A percentile compares a stretch with the other conserved stretches of the same genome.
phyloP scores from a whole-genome alignment of 2,329 filamentous ascomycete species.

The Akanthomyces uredinophilus region DNA sequence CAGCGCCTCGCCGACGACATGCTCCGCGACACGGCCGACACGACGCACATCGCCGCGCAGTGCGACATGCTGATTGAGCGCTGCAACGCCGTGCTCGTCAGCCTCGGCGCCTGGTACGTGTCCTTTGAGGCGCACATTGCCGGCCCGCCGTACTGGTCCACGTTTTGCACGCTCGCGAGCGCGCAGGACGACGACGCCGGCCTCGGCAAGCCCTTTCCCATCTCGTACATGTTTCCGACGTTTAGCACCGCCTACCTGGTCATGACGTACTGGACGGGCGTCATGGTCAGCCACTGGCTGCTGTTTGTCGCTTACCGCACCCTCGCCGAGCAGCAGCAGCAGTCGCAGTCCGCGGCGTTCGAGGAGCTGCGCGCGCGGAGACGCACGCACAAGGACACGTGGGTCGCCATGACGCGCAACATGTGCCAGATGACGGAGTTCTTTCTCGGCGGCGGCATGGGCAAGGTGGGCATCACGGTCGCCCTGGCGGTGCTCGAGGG shows the following conservation, averaged over 20 bases:
- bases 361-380: not conserved
- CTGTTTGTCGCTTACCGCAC: slow-evolving; percentile 1
- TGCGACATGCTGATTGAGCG: not conserved
- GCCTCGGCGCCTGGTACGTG: not conserved
- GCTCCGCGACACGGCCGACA: not conserved
- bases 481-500: slow-evolving; percentile 2
- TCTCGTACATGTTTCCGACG: slow-evolving; percentile 7
- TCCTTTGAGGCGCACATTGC: not conserved
- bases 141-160: slow-evolving; percentile 11
- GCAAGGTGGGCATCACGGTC: not conserved
- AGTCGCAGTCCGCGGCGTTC: too few relatives aligned
- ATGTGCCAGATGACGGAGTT: slow-evolving; percentile 15
- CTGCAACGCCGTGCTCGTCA: not conserved
- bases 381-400: slow-evolving; percentile 1
- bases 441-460: not conserved
- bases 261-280: slow-evolving; percentile 15
- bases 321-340: not conserved
- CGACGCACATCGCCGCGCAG: not conserved
- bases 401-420: slow-evolving; percentile 11
- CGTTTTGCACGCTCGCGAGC: slow-evolving; percentile 7
- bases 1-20: slow-evolving; percentile 8
- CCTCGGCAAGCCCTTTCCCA: slow-evolving; percentile 13
- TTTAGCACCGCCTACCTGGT: slow-evolving; percentile 11
- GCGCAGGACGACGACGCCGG: slow-evolving; percentile 2
- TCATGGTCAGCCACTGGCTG: slow-evolving; percentile 12